Percentiles rank a stretch among this genome's conserved stretches.
Conservation (phyloP, 176 grass and related monocot species). For the Aegilops sharonensis region DNA sequence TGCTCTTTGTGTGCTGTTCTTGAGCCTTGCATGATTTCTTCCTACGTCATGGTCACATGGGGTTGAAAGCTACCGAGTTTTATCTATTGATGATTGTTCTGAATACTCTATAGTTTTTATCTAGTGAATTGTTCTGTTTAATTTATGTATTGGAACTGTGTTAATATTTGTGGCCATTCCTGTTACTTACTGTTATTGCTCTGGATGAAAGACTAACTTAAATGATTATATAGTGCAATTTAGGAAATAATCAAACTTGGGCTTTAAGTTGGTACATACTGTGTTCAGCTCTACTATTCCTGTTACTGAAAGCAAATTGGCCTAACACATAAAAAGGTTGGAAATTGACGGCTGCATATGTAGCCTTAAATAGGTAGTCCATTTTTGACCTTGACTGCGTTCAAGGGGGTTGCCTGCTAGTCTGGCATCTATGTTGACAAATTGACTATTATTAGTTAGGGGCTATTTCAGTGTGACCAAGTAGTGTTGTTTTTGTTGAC, state of each 20-base stretch:
- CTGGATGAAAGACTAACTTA: not conserved
- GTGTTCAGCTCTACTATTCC: slow-evolving; percentile 11
- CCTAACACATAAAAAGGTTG: not conserved
- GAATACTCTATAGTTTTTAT: not conserved
- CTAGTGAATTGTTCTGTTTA: not conserved
- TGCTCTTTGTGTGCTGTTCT: slow-evolving; percentile 13
- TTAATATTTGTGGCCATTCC: not conserved
- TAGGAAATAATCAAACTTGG: not conserved
- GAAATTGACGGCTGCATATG: not conserved
- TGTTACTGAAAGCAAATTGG: slow-evolving; percentile 14
- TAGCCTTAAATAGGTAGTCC: slow-evolving; percentile 24
- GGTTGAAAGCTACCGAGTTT: not conserved
- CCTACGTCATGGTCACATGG: slow-evolving; percentile 1
- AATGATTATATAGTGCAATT: not conserved
- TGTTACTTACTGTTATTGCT: not conserved
- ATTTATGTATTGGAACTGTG: not conserved
- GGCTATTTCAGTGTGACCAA: slow-evolving; percentile 6
- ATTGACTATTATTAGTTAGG: slow-evolving; percentile 4
- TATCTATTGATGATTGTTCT: not conserved
- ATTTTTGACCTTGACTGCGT: slow-evolving; percentile 22
- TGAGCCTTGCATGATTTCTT: not conserved
- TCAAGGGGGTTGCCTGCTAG: not conserved
- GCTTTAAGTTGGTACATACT: not conserved
- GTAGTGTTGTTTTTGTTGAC: slow-evolving; percentile 7
- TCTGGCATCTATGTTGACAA: slow-evolving; percentile 10